Evolutionary conservation across 805 yeast species (phyloP).

Genomic region (Candida coquimbonensis): DNA sequence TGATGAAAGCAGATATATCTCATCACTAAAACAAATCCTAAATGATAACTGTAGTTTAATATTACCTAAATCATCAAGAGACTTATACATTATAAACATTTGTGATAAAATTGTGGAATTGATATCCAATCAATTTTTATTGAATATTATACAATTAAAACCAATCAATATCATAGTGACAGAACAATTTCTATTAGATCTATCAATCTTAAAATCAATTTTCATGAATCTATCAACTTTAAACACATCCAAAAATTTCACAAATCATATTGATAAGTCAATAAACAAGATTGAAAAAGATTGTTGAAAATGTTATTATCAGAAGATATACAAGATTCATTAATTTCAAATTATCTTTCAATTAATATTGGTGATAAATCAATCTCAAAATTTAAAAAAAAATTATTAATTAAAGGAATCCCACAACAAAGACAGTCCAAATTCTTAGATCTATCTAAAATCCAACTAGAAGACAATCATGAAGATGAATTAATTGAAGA

Average conservation of each 20-base stretch:
- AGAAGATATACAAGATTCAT: constrained; percentile 45
- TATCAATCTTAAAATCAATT: constrained; percentile 53
- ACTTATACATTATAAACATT: constrained; percentile 62
- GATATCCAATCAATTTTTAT: constrained; percentile 47
- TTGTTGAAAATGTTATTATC: constrained; percentile 65
- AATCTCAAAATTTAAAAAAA: constrained; percentile 53
- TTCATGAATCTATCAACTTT: constrained; percentile 27
- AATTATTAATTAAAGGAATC: constrained; percentile 58
- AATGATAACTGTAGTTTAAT: constrained; percentile 39
- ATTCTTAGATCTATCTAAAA: constrained; percentile 20
- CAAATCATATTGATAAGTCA: constrained; percentile 37
- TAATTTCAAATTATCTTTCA: constrained; percentile 59
- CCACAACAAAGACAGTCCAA: constrained; percentile 17
- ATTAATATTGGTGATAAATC: constrained; percentile 56
- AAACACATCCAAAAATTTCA: constrained; percentile 20
- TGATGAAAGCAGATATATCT: constrained; percentile 66
- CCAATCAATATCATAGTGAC: constrained; percentile 67
- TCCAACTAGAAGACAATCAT: constrained; percentile 19
- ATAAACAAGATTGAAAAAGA: constrained; percentile 44
- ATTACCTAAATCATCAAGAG: constrained; percentile 56
- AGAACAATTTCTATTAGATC: constrained; percentile 76
- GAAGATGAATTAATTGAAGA: constrained; percentile 18
- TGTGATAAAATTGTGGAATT: constrained; percentile 72
- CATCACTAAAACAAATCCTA: constrained; percentile 45
- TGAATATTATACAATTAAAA: constrained; percentile 50